Conservation (phyloP, 345 rosid genomes). For the Mallotus nudiflorus region DNA sequence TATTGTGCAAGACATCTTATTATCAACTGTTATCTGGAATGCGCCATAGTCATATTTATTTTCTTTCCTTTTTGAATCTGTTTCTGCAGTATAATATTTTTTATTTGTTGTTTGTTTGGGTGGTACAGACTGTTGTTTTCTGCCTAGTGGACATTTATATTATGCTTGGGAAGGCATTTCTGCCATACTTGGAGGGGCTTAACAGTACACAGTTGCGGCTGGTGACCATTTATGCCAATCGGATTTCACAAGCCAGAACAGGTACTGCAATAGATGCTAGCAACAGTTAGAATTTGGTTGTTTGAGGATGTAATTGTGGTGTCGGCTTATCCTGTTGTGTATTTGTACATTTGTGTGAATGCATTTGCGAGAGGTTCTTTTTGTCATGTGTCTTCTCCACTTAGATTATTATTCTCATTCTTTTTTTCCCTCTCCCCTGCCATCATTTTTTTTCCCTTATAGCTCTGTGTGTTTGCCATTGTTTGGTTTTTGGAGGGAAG, state of each 20-base stretch:
- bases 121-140: constrained; percentile 90
- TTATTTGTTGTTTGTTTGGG: constrained; percentile 3
- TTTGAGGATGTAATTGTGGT: constrained; percentile 12
- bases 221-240: constrained; percentile 94
- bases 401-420: constrained; percentile 12
- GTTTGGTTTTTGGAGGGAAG: constrained; percentile 27
- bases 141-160: constrained; percentile 97
- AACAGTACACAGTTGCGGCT: constrained; percentile 86
- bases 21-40: not conserved
- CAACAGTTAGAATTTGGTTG: constrained; percentile 33
- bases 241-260: constrained; percentile 97
- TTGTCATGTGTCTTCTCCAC: not conserved
- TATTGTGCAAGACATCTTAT: not conserved
- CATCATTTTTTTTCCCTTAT: not conserved
- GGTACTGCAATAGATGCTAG: constrained; percentile 59
- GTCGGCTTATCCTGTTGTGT: constrained; percentile 36
- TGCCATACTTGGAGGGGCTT: constrained; percentile 89
- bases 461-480: constrained; percentile 9
- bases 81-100: not conserved
- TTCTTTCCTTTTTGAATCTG: not conserved
- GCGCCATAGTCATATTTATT: not conserved
- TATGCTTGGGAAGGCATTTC: constrained; percentile 94
- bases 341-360: constrained; percentile 60
- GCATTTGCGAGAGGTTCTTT: constrained; percentile 28
- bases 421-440: not conserved